Evolutionary conservation across 768 basidiomycete species (phyloP).

Genomic region (Boletus sensibilis): DNA sequence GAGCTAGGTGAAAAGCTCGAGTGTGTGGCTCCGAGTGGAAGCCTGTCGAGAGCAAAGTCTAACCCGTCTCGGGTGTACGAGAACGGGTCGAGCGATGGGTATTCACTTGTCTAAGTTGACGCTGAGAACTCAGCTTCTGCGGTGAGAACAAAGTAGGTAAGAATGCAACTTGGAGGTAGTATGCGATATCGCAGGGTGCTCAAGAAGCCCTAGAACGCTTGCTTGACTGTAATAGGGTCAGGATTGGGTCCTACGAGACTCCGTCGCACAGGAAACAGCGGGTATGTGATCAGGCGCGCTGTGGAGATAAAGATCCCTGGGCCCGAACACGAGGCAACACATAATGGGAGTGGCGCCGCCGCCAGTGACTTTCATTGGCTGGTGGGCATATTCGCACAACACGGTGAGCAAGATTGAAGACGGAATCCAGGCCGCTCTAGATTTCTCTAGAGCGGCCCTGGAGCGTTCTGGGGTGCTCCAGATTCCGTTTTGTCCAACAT

Average conservation of each 20-base stretch:
- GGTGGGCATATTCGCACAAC: too few relatives aligned
- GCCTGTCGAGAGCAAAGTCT: neutral
- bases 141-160: neutral
- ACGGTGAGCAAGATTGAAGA: too few relatives aligned
- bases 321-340: neutral
- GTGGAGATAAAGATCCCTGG: neutral
- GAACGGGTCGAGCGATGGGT: neutral
- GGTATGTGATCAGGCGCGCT: neutral
- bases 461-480: too few relatives aligned
- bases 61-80: neutral
- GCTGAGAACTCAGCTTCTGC: neutral
- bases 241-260: neutral
- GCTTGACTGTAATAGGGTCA: neutral
- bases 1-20: too few relatives aligned
- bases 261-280: neutral
- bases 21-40: neutral
- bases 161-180: neutral
- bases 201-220: neutral
- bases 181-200: neutral
- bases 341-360: neutral
- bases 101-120: neutral
- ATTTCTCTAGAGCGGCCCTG: too few relatives aligned
- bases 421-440: too few relatives aligned
- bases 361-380: neutral
- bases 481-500: too few relatives aligned